Evolutionary conservation across 1,284 basidiomycete species (phyloP), one percentile per base, ranked within the genome.

Genomic region (Austroboletus rostrupii): DNA sequence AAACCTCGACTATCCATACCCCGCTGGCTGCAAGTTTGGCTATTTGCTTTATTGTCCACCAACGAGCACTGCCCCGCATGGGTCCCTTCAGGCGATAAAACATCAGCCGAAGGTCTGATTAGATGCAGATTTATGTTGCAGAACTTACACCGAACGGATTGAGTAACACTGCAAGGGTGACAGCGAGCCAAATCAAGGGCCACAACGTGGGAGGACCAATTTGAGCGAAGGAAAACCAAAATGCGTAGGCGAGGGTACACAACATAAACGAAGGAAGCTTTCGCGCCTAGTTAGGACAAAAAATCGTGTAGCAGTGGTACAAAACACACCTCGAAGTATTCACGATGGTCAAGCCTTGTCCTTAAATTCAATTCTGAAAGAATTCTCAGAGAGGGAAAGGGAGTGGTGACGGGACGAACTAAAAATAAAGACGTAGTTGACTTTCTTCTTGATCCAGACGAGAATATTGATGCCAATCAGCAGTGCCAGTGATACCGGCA

Each of bases 401-500:
- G 23, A 0, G 17, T 23, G 7, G n/a, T 38, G 13, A 21, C 14
- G 23, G 20, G 19, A 20, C 76, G 47, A 50, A 89, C 87, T 84
- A 60, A 97, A 95, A 46, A 97, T 95, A 67, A 97, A 96, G 19
- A 83, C 78, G 56, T 93, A 93, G 66, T 96, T 97, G 62, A 97
- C 92, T 40, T 90, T 76, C 5, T 83, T 76, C 2, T 71, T 67
- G 0, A 83, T 77, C 89, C 91, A 97, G 0, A 86, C 87, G 16
- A 84, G 61, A 11, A 97, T 60, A 65, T 98, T 96, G 38, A 90
- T 53, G 23, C 89, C 90, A 42, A 97, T 82, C 0, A 97, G 72
- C 31, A 95, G 61, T 0, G 82, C 74, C 63, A 97, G 91, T 7
- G 96, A 56, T 3, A 86, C 75, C 0, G 93, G 92, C 3, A 97